Evolutionary conservation across 129 eudicot genomes (phyloP).

Genomic region (Flaveria bidentis): DNA sequence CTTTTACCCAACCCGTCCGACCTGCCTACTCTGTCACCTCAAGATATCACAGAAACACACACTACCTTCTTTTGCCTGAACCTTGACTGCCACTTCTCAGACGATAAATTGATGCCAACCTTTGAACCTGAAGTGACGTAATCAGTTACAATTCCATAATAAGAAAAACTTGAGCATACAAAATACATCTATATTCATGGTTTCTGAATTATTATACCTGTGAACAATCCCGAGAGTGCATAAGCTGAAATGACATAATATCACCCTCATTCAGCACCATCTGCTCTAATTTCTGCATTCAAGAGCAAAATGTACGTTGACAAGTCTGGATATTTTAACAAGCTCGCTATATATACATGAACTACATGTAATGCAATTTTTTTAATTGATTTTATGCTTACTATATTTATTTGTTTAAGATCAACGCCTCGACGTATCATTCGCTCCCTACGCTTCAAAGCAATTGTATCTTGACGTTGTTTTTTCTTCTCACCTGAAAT

Average conservation of each 20-base stretch:
- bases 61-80: conserved; percentile 83
- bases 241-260: conserved; percentile 66
- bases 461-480: conserved; percentile 70
- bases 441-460: conserved; percentile 76
- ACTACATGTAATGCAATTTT: conserved; percentile 4
- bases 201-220: conserved; percentile 48
- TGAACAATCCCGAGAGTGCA: conserved; percentile 82
- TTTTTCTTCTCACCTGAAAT: conserved; percentile 89
- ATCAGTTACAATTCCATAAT: neutral
- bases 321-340: neutral
- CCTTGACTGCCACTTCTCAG: conserved; percentile 73
- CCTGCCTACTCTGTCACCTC: neutral
- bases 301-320: conserved; percentile 21
- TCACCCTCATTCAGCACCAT: conserved; percentile 65
- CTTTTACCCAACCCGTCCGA: neutral
- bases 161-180: neutral
- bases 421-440: conserved; percentile 81
- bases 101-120: conserved; percentile 77
- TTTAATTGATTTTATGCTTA: conserved; percentile 37
- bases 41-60: neutral
- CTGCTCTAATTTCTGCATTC: conserved; percentile 67
- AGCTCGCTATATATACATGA: conserved; percentile 2
- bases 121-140: conserved; percentile 54
- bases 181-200: neutral
- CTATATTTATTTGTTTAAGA: conserved; percentile 73